Base-by-base conservation (phyloP, 176 grass and related monocot species). In the Poa pratensis region DNA sequence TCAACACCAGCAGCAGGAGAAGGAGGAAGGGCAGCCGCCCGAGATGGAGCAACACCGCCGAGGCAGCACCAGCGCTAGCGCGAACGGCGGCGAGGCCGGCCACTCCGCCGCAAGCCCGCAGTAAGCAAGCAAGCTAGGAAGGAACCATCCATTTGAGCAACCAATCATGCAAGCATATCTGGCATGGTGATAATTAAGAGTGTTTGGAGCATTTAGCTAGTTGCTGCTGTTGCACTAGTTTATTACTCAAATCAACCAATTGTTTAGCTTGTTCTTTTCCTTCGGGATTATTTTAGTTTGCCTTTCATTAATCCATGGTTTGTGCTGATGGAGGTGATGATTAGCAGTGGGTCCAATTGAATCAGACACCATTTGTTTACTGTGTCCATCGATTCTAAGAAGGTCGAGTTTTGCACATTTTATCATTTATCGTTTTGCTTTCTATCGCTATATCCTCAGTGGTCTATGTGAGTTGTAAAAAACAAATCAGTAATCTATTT, bases 311-410 rank as follows among this genome's bases (percentile, higher is more conserved):
- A 83, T 90, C 81, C 87, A 87, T 53, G 57, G 54, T 71, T 76
- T 80, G 73, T 90, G 88, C 52, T 82, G 13, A 63, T 86, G 81
- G 66, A 69, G 76, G 73, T 90, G 84, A 86, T 87, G 76, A 92
- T 86, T 92, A 83, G 55, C 23, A 53, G 76, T 89, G 80, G 84
- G 79, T 77, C 83, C 80, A 30, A 67, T 64, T 81, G 39, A 82
- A 80, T 62, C 57, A 74, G 55, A n/a, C 50, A 78, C 30, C 20
- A 49, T 46, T 84, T 73, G 53, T 75, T 73, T 46, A 57, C 55
- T 79, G 18, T n/a, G n/a, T 70, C 37, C 15, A 75, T 77, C 20
- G 28, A 77, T 39, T 32, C 46, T 78, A 88, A 75, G 3, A 67
- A 81, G 59, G 59, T 13, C 20, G 20, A 69, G 60, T 40, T 89